Percentiles rank a stretch among this genome's conserved stretches.
These are phyloP conservation scores for Candida sp. DNA, from an alignment of 1,139 yeast species.

Conservation along the genomic window DNA sequence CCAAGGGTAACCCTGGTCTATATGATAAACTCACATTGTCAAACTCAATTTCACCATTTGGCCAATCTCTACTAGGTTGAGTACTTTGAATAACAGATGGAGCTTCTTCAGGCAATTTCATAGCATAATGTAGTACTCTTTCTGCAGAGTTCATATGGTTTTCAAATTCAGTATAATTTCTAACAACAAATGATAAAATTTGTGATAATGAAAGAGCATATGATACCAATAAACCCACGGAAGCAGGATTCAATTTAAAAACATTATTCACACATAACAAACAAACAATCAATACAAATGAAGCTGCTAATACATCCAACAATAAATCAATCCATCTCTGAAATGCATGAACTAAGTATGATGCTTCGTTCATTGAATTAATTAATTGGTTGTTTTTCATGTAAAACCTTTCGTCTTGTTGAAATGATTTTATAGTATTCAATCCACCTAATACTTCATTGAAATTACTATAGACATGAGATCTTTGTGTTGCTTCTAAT, in stretches of 20 bases:
- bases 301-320: constrained; percentile 53
- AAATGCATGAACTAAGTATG: constrained; percentile 60
- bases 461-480: constrained; percentile 72
- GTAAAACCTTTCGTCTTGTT: constrained; percentile 47
- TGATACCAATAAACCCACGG: constrained; percentile 69
- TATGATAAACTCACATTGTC: constrained; percentile 61
- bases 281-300: constrained; percentile 47
- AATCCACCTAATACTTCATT: constrained; percentile 75
- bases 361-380: constrained; percentile 73
- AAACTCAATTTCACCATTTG: constrained; percentile 53
- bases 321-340: constrained; percentile 81
- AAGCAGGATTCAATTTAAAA: constrained; percentile 59
- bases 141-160: constrained; percentile 86
- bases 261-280: constrained; percentile 65
- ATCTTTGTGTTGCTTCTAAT: constrained; percentile 73
- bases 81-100: constrained; percentile 48
- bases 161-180: constrained; percentile 69
- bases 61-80: constrained; percentile 52
- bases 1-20: constrained; percentile 73
- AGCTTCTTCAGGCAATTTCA: constrained; percentile 35
- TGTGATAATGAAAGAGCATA: constrained; percentile 54
- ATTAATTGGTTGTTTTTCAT: constrained; percentile 46
- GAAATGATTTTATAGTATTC: constrained; percentile 69
- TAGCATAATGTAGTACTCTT: constrained; percentile 71
- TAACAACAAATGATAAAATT: constrained; percentile 46